These are phyloP conservation scores for Bolboschoenoplectus hybrid DNA, from an alignment of 202 grass and related monocot genomes.

Conservation along the genomic window DNA sequence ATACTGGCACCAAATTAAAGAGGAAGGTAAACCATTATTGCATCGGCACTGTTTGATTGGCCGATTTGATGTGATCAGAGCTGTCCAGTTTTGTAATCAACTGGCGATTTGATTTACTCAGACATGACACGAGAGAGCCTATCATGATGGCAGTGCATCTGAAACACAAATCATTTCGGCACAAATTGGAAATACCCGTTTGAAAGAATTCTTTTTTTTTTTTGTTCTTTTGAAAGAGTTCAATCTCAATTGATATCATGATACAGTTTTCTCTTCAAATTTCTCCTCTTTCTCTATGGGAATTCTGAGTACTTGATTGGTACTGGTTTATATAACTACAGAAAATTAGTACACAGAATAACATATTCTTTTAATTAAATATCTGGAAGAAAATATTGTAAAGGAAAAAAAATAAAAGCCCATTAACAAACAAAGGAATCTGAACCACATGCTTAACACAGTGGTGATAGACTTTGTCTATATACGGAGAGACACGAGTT, in stretches of 20 bases:
- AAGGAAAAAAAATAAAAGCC: background rate
- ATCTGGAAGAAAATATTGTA: background rate
- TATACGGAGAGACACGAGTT: too few relatives aligned
- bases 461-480: too few relatives aligned
- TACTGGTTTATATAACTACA: background rate
- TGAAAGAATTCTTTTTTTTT: background rate
- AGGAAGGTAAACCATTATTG: background rate
- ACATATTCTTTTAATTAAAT: background rate
- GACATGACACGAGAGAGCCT: too few relatives aligned
- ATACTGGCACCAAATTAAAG: background rate
- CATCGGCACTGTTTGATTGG: background rate
- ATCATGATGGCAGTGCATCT: background rate
- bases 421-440: background rate
- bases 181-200: background rate
- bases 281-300: background rate
- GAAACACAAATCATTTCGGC: background rate
- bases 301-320: background rate
- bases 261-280: background rate
- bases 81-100: too few relatives aligned
- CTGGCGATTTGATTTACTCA: background rate
- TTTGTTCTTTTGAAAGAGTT: background rate
- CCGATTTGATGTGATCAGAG: background rate
- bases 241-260: background rate
- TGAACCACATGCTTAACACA: too few relatives aligned
- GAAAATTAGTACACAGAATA: background rate